A percentile compares a stretch with the other conserved stretches of the same genome.
Evolutionary conservation across 352 stramenopile species (phyloP).

Genomic region (Phytophthora cajani): DNA sequence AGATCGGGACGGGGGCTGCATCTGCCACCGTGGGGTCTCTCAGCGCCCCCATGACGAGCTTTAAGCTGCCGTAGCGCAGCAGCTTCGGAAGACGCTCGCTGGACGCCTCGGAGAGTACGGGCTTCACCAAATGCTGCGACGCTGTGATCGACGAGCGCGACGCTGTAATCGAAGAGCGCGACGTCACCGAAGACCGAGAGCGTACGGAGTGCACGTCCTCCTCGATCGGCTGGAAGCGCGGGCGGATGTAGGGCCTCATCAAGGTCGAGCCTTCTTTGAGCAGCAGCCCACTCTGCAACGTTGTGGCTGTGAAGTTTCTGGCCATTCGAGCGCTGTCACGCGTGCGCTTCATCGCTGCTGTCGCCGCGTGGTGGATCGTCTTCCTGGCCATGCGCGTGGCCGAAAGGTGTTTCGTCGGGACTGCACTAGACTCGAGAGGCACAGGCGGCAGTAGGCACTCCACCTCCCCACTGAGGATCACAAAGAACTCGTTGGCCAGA

Average conservation of each 20-base stretch:
- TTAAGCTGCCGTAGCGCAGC: constrained; percentile 31
- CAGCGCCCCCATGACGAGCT: constrained; percentile 14
- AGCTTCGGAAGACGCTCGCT: constrained; percentile 21
- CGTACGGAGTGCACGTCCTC: constrained; percentile 8
- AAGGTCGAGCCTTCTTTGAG: constrained; percentile 7
- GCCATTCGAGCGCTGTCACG: constrained; percentile 27
- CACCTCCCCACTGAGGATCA: constrained; percentile 65
- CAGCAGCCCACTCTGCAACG: constrained; percentile 11
- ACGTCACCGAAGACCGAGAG: constrained; percentile 7
- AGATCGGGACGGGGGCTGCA: constrained; percentile 43
- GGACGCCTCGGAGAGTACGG: constrained; percentile 4
- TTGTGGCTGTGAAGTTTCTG: constrained; percentile 22
- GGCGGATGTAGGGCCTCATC: constrained; percentile 6
- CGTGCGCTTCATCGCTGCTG: constrained; percentile 29
- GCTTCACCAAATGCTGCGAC: constrained; percentile 10
- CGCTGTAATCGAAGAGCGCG: constrained; percentile 10
- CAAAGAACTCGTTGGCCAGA: constrained; percentile 61
- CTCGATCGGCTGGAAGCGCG: constrained; percentile 10
- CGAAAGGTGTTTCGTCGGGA: constrained; percentile 7
- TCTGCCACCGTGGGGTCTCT: constrained; percentile 18
- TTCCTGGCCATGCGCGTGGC: constrained; percentile 16
- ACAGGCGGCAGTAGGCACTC: constrained; percentile 58
- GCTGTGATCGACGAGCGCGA: constrained; percentile 9
- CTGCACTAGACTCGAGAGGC: constrained; percentile 1
- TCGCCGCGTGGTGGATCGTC: constrained; percentile 26